Evolutionary conservation across 768 basidiomycete species (phyloP).

Genomic region (Rhizopogon sp.): DNA sequence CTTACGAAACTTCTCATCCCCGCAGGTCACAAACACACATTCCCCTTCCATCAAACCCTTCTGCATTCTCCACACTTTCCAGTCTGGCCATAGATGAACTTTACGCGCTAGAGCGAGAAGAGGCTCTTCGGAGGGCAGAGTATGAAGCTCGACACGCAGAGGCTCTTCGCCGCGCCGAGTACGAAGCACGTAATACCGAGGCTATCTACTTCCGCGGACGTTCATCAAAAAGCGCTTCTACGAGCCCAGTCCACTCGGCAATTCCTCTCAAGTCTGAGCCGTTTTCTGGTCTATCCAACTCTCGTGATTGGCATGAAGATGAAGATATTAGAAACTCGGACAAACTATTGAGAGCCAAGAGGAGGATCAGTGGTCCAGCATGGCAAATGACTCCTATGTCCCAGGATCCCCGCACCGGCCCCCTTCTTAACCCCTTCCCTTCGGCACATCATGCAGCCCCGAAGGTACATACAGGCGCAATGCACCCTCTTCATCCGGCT

Average conservation of each 20-base stretch:
- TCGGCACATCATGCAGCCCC: conserved; percentile 10
- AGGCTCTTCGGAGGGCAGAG: conserved; percentile 80
- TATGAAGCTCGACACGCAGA: conserved; percentile 78
- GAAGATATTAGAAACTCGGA: conserved; percentile 22
- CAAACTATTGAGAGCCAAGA: conserved; percentile 26
- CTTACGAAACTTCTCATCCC: conserved; percentile 34
- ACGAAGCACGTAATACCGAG: conserved; percentile 48
- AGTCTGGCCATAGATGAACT: conserved; percentile 85
- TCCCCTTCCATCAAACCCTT: conserved; percentile 25
- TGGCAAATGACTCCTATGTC: conserved; percentile 46
- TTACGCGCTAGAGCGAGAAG: conserved; percentile 81
- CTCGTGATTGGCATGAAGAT: conserved; percentile 29
- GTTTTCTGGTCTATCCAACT: conserved; percentile 34
- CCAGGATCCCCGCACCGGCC: conserved; percentile 26
- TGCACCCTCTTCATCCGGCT: conserved; percentile 39
- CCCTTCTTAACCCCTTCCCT: conserved; percentile 1
- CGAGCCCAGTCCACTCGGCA: conserved; percentile 43
- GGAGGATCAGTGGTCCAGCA: conserved; percentile 52
- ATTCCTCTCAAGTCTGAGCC: conserved; percentile 31
- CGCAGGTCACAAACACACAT: conserved; percentile 24
- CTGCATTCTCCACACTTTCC: conserved; percentile 65
- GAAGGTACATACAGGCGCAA: conserved; percentile 14
- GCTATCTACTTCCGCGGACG: conserved; percentile 31
- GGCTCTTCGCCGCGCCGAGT: conserved; percentile 59
- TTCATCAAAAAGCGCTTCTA: conserved; percentile 62